Evolutionary conservation across 768 basidiomycete genomes (phyloP).

Genomic region (Trametes cinnabarina): DNA sequence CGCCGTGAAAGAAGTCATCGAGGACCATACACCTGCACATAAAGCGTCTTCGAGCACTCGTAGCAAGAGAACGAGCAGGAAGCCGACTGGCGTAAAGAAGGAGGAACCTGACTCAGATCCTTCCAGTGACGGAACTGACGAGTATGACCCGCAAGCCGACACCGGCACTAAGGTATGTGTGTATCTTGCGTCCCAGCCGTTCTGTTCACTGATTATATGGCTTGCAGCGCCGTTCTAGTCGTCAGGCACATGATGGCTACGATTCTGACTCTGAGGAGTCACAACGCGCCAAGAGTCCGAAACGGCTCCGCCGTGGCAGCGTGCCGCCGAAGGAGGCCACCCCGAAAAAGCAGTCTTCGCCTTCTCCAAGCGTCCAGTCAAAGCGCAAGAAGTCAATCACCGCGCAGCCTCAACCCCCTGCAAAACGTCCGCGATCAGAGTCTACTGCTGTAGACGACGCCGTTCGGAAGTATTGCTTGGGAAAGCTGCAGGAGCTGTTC

Average conservation of each 20-base stretch:
- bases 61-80: conserved; percentile 7
- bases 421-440: conserved; percentile 49
- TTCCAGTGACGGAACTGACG: conserved; percentile 10
- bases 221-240: conserved; percentile 1
- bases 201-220: neutral
- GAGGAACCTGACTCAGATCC: conserved; percentile 31
- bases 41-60: neutral
- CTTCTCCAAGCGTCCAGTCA: conserved; percentile 25
- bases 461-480: conserved; percentile 74
- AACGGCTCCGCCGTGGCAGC: conserved; percentile 23
- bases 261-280: neutral
- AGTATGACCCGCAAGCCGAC: conserved; percentile 6
- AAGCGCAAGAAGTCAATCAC: conserved; percentile 57
- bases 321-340: conserved; percentile 9
- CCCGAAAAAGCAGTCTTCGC: conserved; percentile 17
- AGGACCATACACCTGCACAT: neutral
- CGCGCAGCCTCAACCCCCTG: conserved; percentile 36
- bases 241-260: conserved; percentile 1
- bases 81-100: conserved; percentile 13
- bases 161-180: conserved; percentile 1
- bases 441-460: conserved; percentile 58
- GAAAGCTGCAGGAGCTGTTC: conserved; percentile 72
- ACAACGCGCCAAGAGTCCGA: conserved; percentile 9
- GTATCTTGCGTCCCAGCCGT: neutral
- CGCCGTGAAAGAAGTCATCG: conserved; percentile 44